These are phyloP conservation scores for Akebia trifoliata DNA, from an alignment of 164 flowering plant species.

Conservation along the genomic window DNA sequence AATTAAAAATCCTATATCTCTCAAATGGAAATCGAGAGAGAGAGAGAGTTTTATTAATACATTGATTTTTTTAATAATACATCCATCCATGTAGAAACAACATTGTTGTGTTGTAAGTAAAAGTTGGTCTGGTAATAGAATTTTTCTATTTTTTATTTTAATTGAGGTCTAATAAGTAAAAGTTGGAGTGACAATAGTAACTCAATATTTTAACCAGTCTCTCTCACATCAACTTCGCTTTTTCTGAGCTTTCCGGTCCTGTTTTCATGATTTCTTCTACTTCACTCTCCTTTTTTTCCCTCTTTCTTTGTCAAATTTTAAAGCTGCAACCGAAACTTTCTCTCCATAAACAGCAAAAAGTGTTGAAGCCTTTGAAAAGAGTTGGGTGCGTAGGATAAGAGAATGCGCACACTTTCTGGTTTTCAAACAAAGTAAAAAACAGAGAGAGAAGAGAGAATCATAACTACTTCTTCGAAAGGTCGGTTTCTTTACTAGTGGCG, in stretches of 20 bases:
- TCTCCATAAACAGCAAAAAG: constrained; percentile 5
- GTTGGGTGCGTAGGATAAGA: constrained; percentile 36
- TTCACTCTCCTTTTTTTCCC: constrained; percentile 27
- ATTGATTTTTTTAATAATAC: no score
- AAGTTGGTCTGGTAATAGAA: no score
- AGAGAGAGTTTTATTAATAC: no score
- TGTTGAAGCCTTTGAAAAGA: neutral
- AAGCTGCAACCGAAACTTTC: constrained; percentile 53
- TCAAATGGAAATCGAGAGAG: no score
- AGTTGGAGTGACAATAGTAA: no score
- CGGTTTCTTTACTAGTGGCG: constrained; percentile 37
- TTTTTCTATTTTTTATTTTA: no score
- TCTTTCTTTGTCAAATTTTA: constrained; percentile 22
- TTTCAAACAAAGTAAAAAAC: neutral
- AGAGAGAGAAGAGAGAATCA: constrained; percentile 17
- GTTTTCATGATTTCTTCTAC: constrained; percentile 42
- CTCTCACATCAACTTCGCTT: constrained; percentile 14
- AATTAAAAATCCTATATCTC: no score
- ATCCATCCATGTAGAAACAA: no score
- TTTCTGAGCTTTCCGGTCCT: constrained; percentile 13
- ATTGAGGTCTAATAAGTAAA: no score
- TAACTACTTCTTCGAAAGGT: constrained; percentile 48
- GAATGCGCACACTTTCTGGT: constrained; percentile 29
- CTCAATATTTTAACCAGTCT: constrained; percentile 1
- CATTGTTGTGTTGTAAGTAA: no score